Conservation (phyloP, 2,329 filamentous ascomycete genomes). For the Epichloe gansuensis region DNA sequence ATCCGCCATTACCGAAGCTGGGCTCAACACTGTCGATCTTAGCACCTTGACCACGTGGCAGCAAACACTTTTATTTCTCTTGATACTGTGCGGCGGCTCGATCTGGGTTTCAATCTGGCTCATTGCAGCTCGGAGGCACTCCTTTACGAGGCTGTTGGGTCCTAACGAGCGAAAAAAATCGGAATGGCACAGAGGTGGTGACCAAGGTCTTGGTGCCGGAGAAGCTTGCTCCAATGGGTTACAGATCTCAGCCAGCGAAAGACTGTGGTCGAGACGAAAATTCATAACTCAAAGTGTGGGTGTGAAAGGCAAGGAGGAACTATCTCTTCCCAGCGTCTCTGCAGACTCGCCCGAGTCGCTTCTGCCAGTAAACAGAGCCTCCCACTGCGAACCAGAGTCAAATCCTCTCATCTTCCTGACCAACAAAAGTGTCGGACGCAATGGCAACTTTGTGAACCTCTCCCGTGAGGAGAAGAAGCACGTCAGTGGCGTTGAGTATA, state of each 20-base stretch:
- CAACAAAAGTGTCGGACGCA: constrained; percentile 26
- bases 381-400: neutral
- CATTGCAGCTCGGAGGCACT: constrained; percentile 44
- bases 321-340: neutral
- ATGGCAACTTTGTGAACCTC: constrained; percentile 42
- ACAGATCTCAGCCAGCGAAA: neutral
- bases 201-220: neutral
- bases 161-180: constrained; percentile 22
- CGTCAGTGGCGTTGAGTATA: constrained; percentile 34
- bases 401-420: neutral
- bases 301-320: neutral
- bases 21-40: constrained; percentile 54
- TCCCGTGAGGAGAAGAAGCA: constrained; percentile 37
- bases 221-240: neutral
- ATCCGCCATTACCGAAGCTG: constrained; percentile 54
- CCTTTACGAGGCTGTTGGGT: constrained; percentile 49
- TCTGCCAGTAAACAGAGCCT: neutral
- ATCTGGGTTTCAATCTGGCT: constrained; percentile 57
- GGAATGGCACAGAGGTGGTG: neutral
- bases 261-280: neutral
- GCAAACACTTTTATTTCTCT: constrained; percentile 49
- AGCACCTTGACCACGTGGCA: constrained; percentile 54
- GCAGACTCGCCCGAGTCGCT: neutral
- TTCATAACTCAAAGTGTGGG: neutral
- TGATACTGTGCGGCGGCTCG: constrained; percentile 53